phyloP scores from a whole-genome alignment of 371 early-diverging fungal species.

The Sporodiniella umbellata region DNA sequence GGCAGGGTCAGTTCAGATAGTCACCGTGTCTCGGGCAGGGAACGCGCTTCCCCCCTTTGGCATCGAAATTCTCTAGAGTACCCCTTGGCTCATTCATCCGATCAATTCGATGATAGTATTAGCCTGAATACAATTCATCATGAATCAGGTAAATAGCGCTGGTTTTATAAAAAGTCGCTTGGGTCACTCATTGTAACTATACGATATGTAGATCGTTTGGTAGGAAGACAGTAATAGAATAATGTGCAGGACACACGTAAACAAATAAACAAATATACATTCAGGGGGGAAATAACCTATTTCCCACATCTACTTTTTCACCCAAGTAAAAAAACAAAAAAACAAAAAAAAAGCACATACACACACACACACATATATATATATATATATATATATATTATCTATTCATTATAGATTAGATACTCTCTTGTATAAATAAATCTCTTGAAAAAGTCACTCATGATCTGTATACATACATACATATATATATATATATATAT shows the following conservation, averaged over 20 bases:
- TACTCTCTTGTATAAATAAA: background rate
- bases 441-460: background rate
- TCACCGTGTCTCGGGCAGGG: background rate
- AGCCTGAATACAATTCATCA: conserved; percentile 8
- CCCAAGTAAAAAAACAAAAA: too few species aligned
- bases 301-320: too few species aligned
- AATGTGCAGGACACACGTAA: conserved; percentile 19
- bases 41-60: conserved; percentile 3
- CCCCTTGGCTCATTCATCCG: background rate
- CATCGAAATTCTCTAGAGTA: conserved; percentile 14
- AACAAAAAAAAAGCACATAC: too few species aligned
- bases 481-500: too few species aligned
- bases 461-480: background rate
- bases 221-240: conserved; percentile 7
- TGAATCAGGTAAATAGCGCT: conserved; percentile 5
- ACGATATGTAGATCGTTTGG: conserved; percentile 4
- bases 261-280: conserved; percentile 3
- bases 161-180: background rate
- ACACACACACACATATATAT: too few species aligned
- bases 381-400: too few species aligned
- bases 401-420: too few species aligned
- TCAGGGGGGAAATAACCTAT: conserved; percentile 6
- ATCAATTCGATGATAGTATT: conserved; percentile 10
- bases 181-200: background rate
- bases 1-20: conserved; percentile 1